phyloP scores from a whole-genome alignment of 164 flowering plant genomes.

The Stephania yunnanensis region DNA sequence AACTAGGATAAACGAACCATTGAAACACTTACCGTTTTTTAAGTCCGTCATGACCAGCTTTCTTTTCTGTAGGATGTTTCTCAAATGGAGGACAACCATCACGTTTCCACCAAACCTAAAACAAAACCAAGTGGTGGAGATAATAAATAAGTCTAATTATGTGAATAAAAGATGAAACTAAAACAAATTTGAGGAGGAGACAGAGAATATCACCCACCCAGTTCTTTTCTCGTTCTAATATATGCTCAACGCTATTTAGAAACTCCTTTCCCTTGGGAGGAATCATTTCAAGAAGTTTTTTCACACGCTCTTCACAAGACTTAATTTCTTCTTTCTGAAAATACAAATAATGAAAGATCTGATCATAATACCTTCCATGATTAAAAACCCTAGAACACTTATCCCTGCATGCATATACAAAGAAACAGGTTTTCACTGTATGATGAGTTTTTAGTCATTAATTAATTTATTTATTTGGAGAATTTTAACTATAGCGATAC shows the following conservation, averaged over 20 bases:
- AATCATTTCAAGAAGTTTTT: constrained; percentile 79
- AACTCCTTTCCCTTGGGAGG: constrained; percentile 97
- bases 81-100: constrained; percentile 97
- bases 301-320: constrained; percentile 84
- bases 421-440: not conserved
- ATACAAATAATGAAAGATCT: constrained; percentile 2
- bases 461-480: not conserved
- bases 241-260: constrained; percentile 83
- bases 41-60: constrained; percentile 51
- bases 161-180: not conserved
- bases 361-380: not conserved
- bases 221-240: constrained; percentile 87
- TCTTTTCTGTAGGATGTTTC: constrained; percentile 65
- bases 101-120: constrained; percentile 98
- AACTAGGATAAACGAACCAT: not conserved
- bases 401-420: not conserved
- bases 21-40: constrained; percentile 63
- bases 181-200: constrained; percentile 2
- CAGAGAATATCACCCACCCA: constrained; percentile 52
- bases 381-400: not conserved
- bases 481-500: not conserved
- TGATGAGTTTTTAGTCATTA: not conserved
- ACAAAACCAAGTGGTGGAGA: not conserved
- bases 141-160: not conserved
- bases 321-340: constrained; percentile 87